Base-by-base conservation (phyloP, 306 rosid species). In the Castanea sativa region DNA sequence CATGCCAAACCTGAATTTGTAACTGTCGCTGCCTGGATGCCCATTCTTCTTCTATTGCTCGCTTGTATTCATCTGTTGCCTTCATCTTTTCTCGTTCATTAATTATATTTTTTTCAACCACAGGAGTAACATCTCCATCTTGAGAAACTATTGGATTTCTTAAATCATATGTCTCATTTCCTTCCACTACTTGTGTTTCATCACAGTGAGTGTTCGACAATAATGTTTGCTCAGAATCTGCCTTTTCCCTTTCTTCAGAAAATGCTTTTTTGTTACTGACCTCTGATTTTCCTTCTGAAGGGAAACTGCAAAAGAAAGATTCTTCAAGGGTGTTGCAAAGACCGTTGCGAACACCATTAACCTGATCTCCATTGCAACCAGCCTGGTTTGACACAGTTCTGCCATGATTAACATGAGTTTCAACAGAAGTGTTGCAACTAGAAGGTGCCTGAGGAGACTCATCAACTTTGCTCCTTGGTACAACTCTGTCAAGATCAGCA, bases 21-120 rank as follows among this genome's bases (percentile, higher is more conserved):
- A 95, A 74, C 80, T 87, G 92, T 73, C n/a, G 86, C 82, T 93
- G 92, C 88, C 99, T 88, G 73, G 98, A 78, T 52, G 91, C 92
- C 98, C 92, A 88, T 85, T 95, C 99, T 83, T 87, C 97, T 78
- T 93, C 98, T 33, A 80, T 79, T 55, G 93, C 97, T 82, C 67
- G 89, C 80, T 85, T 95, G 86, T 91, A 95, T 81, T 91, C 98
- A 82, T 89, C 94, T 49, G 97, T 92, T 68, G 88, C 97, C 90
- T 95, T 95, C 38, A 85, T 88, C 88, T 81, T 91, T 86, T 95
- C 98, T 78, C 92, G 90, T 53, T 85, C 89, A 76, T 79, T 89
- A 76, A 95, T 85, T 77, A 92, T 76, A 86, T 82, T 78, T 58
- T 45, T 78, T 76, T 73, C 85, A 71, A 68, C 59, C 12, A 78